Base-by-base conservation (phyloP, 352 stramenopile genomes). In the Pythium rishiriense region DNA sequence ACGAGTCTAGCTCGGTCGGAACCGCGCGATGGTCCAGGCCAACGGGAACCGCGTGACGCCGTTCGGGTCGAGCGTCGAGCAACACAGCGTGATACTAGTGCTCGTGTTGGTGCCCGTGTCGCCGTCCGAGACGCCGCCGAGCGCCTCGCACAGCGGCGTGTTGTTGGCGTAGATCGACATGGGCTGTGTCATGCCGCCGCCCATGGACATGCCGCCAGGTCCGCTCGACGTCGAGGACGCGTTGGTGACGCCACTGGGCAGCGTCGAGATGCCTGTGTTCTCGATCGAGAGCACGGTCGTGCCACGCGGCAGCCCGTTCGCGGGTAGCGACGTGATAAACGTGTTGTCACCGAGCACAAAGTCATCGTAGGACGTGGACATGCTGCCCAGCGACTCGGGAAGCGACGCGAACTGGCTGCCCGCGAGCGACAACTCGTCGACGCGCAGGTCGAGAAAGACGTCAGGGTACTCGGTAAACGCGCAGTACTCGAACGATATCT, bases 151-250 rank as follows among this genome's bases (percentile, higher is more conserved):
- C 21, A 70, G 69, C n/a, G 68, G 72, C 33, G 72, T 76, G 54
- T 76, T 72, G 69, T 73, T 61, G 24, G 72, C 69, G 42, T 74
- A 79, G 31, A 79, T 42, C 0, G 42, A 39, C n/a, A 74, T 24
- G 19, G 41, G 21, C 14, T 29, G 28, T 6, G 49, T 26, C n/a
- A 28, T 25, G 26, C 35, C 35, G 31, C 6, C 31, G 31, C 31
- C 31, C 31, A 17, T 42, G 3, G 11, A 10, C 21, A 17, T 29
- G 43, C n/a, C 24, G 43, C 17, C 24, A 6, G n/a, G 43, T 12
- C 43, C 21, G 43, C 9, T n/a, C 11, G 3, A 43, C 25, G 15
- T 45, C 22, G 28, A 4, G 19, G 28, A 41, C 7, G 33, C 19
- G 19, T 9, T 21, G 12, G 45, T 35, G 42, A 69, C 47, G 51